Percentiles rank a stretch among this genome's conserved stretches.
Conservation (phyloP, 129 eudicot species). For the Lonicera japonica region DNA sequence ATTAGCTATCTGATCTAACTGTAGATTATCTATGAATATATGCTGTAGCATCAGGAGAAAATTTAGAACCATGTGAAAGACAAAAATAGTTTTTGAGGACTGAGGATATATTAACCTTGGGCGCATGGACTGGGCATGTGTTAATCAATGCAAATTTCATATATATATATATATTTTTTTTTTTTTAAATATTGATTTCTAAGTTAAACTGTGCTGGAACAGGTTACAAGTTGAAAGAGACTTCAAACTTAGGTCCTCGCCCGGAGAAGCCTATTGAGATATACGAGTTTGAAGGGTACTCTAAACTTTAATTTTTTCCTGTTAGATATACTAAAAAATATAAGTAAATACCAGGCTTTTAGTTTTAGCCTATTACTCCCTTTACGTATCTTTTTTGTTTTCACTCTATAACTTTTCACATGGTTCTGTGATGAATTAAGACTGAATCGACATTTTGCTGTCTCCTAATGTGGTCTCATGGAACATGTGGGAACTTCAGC, state of each 20-base stretch:
- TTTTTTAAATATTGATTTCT: slow-evolving; percentile 1
- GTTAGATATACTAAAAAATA: neutral
- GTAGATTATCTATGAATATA: no score
- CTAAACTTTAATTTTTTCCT: neutral
- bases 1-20: neutral
- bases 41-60: no score
- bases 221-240: slow-evolving; percentile 72
- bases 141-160: neutral
- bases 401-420: neutral
- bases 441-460: slow-evolving; percentile 22
- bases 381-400: neutral
- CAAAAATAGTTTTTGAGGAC: no score
- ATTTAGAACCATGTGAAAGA: no score
- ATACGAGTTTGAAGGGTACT: slow-evolving; percentile 91
- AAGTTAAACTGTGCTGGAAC: slow-evolving; percentile 18
- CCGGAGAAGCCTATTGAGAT: slow-evolving; percentile 89
- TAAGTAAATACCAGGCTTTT: neutral
- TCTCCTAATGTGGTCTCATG: slow-evolving; percentile 21
- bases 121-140: no score
- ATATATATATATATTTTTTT: neutral
- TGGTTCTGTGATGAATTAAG: slow-evolving; percentile 11
- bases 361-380: neutral
- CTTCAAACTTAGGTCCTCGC: slow-evolving; percentile 81
- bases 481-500: slow-evolving; percentile 47
- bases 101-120: no score